These are phyloP conservation scores for Hyphopichia burtonii DNA, from an alignment of 1,139 yeast genomes.

Conservation along the genomic window DNA sequence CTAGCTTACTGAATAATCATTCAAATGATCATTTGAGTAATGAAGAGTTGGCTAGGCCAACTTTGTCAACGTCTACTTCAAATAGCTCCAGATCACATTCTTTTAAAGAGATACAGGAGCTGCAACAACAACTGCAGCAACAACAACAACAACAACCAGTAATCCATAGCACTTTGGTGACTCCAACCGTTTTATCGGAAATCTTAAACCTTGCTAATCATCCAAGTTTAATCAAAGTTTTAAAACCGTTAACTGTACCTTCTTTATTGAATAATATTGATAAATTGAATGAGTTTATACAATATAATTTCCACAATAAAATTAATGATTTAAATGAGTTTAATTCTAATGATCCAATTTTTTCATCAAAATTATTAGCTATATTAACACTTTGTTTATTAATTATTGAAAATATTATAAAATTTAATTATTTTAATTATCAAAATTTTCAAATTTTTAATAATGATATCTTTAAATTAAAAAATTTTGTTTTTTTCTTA, in stretches of 20 bases:
- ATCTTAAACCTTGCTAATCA: conserved; percentile 20
- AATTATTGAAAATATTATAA: conserved; percentile 32
- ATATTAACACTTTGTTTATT: conserved; percentile 30
- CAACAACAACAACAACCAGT: not conserved
- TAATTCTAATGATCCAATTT: conserved; percentile 32
- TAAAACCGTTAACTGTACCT: conserved; percentile 31
- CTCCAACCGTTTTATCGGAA: conserved; percentile 21
- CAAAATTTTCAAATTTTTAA: conserved; percentile 15
- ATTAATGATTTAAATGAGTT: conserved; percentile 5
- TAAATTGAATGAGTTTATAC: conserved; percentile 26
- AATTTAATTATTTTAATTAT: conserved; percentile 20
- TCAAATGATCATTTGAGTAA: not conserved
- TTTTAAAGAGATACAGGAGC: not conserved
- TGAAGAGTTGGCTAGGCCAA: not conserved
- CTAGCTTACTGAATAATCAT: too few species aligned
- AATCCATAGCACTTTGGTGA: conserved; percentile 8
- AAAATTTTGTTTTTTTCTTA: conserved; percentile 25
- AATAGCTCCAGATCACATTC: not conserved
- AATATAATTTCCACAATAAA: conserved; percentile 16
- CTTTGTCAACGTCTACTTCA: conserved; percentile 1
- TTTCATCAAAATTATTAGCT: conserved; percentile 27
- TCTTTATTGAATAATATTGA: conserved; percentile 23
- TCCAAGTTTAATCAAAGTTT: conserved; percentile 14
- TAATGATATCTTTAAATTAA: conserved; percentile 12
- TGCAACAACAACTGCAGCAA: conserved; percentile 12